Evolutionary conservation across 352 stramenopile species (phyloP), one percentile per base, ranked within the genome.

Genomic region (Phytopythium helicoides): DNA sequence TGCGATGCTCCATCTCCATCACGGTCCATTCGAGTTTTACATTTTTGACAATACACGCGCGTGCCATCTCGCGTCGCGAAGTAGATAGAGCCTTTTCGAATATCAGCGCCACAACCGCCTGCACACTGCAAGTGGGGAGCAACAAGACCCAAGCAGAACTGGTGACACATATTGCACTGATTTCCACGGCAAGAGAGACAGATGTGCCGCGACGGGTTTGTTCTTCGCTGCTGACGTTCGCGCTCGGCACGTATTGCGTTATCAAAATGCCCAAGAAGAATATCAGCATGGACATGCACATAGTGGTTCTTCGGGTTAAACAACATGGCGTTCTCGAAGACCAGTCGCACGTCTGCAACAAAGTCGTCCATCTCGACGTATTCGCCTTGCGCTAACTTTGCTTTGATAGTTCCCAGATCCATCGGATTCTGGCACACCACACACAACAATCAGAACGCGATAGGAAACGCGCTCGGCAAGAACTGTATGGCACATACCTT

Each of bases 361-460:
- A 96, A 93, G 51, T 85, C 86, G 18, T 92, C 65, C 6, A 97
- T 73, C 19, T 84, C 79, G 31, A 95, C 70, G 64, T 98, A 98
- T 16, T 71, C 39, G 5, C 81, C 88, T 48, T 69, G 60, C n/a
- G 86, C 71, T 1, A 98, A 69, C 38, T 90, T 87, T 11, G 71
- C 62, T 23, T 86, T 89, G 19, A 98, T 69, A 0, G 92, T 98
- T 3, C 82, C 81, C 3, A 98, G 60, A 60, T 98, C 94, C 89
- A 98, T 97, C 6, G 91, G 90, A 38, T 80, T 64, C 72, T 84
- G 42, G 44, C 11, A 37, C 16, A 52, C 46, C 46, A 59, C 38
- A 31, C 19, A 34, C 8, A 39, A 38, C 10, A 5, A 28, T 49
- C 42, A 36, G 22, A 34, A 19, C 8, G 25, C 11, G 0, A 15